Base-by-base conservation (phyloP, 805 yeast species). In the Metschnikowia rubicola region DNA sequence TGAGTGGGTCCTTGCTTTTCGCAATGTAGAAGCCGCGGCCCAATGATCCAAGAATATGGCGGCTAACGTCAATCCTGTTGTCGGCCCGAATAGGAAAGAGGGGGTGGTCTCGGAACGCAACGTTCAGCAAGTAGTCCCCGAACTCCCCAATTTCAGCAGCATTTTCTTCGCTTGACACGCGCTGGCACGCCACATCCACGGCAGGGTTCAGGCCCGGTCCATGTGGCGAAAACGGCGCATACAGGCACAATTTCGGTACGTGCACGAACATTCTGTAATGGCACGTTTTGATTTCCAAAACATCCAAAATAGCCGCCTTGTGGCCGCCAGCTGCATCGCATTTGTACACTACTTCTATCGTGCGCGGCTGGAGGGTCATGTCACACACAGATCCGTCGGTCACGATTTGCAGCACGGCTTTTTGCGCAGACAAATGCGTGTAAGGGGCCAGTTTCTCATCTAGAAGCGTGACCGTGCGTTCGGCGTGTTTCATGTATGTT, bases 311-410 rank as follows among this genome's bases (percentile, higher is more conserved):
- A 30, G 48, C 51, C 2, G 62, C 46, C 10, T n/a, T 21, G 10
- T 39, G 48, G 28, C 39, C 43, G 29, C 48, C 44, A 9, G 51
- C 29, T 3, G 73, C 71, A 48, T 76, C 77, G 61, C 92, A 86
- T 32, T 71, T 67, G 58, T 79, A 84, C 41, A 74, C 75, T 5
- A 86, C 65, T 46, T 83, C 86, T 3, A 79, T 67, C 4, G 69
- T 58, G 43, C 92, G 71, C 2, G 77, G 77, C 28, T 65, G 59
- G 2, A 71, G 71, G 0, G 87, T 83, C 39, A 81, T 59, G 55
- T 81, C 87, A 63, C 94, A 86, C 3, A 67, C 44, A 17, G 76
- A 75, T 8, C 92, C 94, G 48, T 61, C 59, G 10, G 48, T 44
- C 8, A 61, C 66, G 46, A 48, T 65, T 65, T 60, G 83, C 60